Percentiles rank a stretch among this genome's conserved stretches.
Conservation (phyloP, 441 rosid species). For the Erodium trifolium region DNA sequence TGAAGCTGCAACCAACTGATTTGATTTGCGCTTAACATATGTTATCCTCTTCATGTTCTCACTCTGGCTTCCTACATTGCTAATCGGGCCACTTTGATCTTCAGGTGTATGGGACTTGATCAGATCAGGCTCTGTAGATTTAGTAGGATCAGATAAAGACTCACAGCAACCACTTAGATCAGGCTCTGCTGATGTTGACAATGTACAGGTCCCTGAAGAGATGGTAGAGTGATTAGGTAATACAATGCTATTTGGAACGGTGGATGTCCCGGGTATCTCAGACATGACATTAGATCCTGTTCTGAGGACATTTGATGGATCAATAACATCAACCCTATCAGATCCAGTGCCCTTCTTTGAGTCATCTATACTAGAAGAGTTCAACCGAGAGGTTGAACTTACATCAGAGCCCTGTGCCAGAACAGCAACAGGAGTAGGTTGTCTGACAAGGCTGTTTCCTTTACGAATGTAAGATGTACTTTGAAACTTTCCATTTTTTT, state of each 20-base stretch:
- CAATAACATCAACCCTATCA: constrained; percentile 26
- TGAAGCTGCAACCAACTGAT: constrained; percentile 78
- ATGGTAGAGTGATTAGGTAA: constrained; percentile 25
- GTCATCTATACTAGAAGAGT: constrained; percentile 32
- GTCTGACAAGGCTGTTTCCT: constrained; percentile 91
- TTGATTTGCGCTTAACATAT: constrained; percentile 69
- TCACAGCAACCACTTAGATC: constrained; percentile 30
- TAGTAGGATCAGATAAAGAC: constrained; percentile 27
- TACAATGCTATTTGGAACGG: constrained; percentile 27
- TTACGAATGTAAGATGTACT: constrained; percentile 68
- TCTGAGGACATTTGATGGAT: constrained; percentile 20
- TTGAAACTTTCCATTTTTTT: constrained; percentile 26
- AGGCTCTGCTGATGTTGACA: constrained; percentile 39
- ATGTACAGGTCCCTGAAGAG: constrained; percentile 29
- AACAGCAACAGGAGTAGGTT: constrained; percentile 37
- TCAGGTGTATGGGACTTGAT: constrained; percentile 29
- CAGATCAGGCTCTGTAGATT: constrained; percentile 30
- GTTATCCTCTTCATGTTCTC: constrained; percentile 41
- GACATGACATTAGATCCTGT: constrained; percentile 28
- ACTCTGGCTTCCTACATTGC: constrained; percentile 30
- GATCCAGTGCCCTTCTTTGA: constrained; percentile 29
- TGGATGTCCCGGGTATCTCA: constrained; percentile 44
- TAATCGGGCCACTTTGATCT: constrained; percentile 30
- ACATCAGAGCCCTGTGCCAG: constrained; percentile 32
- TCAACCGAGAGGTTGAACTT: constrained; percentile 36